phyloP scores from a whole-genome alignment of 2,329 filamentous ascomycete genomes.

The Lachnellula cervina region DNA sequence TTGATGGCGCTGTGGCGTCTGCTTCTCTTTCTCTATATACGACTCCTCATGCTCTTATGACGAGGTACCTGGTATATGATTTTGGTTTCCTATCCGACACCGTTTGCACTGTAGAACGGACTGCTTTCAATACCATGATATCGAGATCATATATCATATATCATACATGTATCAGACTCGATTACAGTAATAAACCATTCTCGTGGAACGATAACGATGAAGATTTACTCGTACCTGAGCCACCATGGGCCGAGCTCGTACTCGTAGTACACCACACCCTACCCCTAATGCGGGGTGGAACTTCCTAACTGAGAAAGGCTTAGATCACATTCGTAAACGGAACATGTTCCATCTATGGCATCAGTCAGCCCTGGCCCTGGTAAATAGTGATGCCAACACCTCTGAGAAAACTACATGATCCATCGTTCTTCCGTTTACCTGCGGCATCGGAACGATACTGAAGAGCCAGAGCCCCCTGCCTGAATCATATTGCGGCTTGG shows the following conservation, averaged over 20 bases:
- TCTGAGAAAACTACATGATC: too few species aligned
- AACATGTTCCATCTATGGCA: not conserved
- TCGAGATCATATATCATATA: not conserved
- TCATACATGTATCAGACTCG: not conserved
- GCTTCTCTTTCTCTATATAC: constrained; percentile 20
- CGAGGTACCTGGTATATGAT: too few species aligned
- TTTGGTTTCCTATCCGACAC: too few species aligned
- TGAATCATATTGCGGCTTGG: not conserved
- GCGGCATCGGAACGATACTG: not conserved
- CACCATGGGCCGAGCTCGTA: too few species aligned
- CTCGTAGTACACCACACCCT: too few species aligned
- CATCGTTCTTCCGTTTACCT: not conserved
- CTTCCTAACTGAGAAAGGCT: not conserved
- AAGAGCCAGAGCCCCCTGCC: not conserved
- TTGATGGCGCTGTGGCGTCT: constrained; percentile 30
- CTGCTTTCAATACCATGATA: not conserved
- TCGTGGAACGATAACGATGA: too few species aligned
- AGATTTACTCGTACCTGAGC: too few species aligned
- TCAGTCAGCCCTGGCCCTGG: not conserved
- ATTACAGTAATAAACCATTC: not conserved
- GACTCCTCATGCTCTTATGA: constrained; percentile 10
- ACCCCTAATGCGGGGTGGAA: not conserved
- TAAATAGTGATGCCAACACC: too few species aligned
- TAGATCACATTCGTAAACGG: not conserved
- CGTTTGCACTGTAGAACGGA: too few species aligned